Conservation (phyloP, 1,284 basidiomycete species). For the Ganoderma leucocontextum region DNA sequence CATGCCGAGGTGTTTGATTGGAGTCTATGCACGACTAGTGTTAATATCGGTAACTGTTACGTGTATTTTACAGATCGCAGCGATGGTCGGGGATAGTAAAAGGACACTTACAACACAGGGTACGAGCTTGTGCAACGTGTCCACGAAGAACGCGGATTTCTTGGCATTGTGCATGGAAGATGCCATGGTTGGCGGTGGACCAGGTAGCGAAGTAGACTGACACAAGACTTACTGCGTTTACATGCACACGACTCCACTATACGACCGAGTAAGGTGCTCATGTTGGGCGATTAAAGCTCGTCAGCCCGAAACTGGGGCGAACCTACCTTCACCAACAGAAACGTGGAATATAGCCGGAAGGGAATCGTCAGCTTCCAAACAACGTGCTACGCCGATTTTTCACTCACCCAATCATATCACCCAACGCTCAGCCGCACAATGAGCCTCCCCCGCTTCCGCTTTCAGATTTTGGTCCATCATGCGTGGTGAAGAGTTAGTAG, state of each 20-base stretch:
- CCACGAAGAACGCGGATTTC: neutral
- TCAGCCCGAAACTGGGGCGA: neutral
- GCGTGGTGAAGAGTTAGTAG: neutral
- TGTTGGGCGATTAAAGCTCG: neutral
- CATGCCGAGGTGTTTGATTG: conserved; percentile 6
- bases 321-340: neutral
- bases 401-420: neutral
- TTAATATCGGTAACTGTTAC: conserved; percentile 14
- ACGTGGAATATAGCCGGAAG: neutral
- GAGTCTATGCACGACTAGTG: neutral
- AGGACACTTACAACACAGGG: conserved; percentile 3
- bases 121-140: conserved; percentile 11
- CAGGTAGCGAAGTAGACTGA: neutral
- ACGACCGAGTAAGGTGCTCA: neutral
- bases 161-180: conserved; percentile 1
- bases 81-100: conserved; percentile 11
- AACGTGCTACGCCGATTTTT: neutral
- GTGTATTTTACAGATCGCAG: conserved; percentile 13
- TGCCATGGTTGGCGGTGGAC: neutral
- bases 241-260: neutral
- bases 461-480: neutral
- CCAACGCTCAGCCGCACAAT: neutral
- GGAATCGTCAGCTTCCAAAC: neutral
- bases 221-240: neutral
- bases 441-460: neutral